Evolutionary conservation across 805 yeast species (phyloP), one percentile per base, ranked within the genome.

Genomic region (Gaillardinia entomophila): DNA sequence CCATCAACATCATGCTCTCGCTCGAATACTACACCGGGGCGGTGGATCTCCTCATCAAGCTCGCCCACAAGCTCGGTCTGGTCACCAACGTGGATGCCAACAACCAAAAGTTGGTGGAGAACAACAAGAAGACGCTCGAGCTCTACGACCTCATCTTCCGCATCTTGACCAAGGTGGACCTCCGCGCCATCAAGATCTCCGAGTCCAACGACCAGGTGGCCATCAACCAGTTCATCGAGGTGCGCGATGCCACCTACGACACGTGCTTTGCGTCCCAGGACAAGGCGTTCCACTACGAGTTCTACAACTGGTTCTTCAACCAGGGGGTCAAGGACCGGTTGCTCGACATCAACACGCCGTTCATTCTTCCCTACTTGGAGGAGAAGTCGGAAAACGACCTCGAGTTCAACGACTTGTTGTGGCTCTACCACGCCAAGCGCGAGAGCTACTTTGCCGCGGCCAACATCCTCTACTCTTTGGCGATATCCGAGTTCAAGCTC

Each of bases 221-320:
- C 43, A 62, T 69, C 15, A 69, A 71, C 25, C 79, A 76, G 33
- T 69, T 72, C 41, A 62, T 73, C 13, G 75, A 75, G 38, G 56
- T 82, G 16, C 72, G 94, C 44, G 85, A 84, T 45, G 68, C 75
- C 26, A 76, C 92, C 20, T 89, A 89, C 53, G 71, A 73, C 6
- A 70, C 81, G 12, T 85, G 92, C 35, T 77, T 88, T 47, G 73
- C 74, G 12, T 79, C 80, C 33, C 68, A 74, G 28, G 97, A 92
- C 52, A 84, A 81, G 48, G 55, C 78, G n/a, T 92, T 92, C 71
- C 98, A 92, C 43, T 87, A 80, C 58, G 84, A 85, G 42, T 74
- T 92, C 42, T 92, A 92, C 56, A 90, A 86, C 53, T 92, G 97
- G 97, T 79, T 87, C 45, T 80, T 87, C 22, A 60, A 69, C 27